Conservation (phyloP, 495 filamentous ascomycete genomes). For the Lepraria neglecta region DNA sequence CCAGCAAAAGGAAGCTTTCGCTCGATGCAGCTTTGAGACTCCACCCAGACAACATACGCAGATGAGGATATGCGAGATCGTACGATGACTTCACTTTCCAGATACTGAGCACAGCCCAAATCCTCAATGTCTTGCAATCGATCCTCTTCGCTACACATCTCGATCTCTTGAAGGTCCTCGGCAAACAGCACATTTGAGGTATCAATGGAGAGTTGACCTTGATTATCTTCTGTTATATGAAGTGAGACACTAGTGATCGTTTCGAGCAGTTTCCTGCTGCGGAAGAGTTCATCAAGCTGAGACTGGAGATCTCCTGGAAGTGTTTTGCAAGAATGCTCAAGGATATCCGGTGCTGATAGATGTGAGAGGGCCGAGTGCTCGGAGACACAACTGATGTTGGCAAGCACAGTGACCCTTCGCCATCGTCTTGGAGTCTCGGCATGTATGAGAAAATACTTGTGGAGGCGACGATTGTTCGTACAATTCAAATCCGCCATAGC, state of each 20-base stretch:
- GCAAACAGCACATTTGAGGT: background rate
- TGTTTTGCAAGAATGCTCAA: background rate
- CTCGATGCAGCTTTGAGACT: background rate
- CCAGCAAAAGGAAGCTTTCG: background rate
- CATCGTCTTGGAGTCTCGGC: conserved; percentile 5
- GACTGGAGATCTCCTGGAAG: conserved; percentile 1
- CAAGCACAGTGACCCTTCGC: conserved; percentile 7
- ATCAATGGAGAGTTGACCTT: background rate
- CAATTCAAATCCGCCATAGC: background rate
- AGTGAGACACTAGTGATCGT: background rate
- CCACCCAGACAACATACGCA: background rate
- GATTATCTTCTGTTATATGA: background rate
- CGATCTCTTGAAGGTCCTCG: background rate
- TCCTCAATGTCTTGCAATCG: conserved; percentile 1
- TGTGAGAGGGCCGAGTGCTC: background rate
- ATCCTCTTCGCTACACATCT: background rate
- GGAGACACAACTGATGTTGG: background rate
- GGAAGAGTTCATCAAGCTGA: conserved; percentile 3
- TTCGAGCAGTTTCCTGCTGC: background rate
- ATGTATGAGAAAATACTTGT: conserved; percentile 12
- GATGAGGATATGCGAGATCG: background rate
- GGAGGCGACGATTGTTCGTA: conserved; percentile 1
- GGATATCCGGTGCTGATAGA: background rate
- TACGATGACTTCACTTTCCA: background rate
- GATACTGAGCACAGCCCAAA: background rate